Base-by-base conservation (phyloP, 1,284 basidiomycete species). In the Rhodotorula sp. region DNA sequence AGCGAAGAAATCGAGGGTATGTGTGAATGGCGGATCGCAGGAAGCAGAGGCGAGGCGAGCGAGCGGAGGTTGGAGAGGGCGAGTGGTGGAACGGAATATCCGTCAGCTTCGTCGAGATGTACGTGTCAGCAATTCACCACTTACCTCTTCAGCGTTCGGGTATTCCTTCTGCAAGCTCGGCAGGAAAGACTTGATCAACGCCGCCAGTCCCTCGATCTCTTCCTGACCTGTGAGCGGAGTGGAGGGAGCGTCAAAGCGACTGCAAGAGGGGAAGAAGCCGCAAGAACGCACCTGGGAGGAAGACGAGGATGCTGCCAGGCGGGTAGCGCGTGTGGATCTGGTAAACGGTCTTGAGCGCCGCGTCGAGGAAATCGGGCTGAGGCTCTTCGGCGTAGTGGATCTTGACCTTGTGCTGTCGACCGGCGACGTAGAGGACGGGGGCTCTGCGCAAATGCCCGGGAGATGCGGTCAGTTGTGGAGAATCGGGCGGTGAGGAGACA, bases 241-340 rank as follows among this genome's bases (percentile, higher is more conserved):
- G 2, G 22, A 50, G 10, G 30, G 10, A 52, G 24, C 28, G 44
- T 62, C 28, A 66, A 68, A 24, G 24, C 34, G 40, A 34, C n/a
- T 30, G 5, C 37, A 59, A 20, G 16, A 46, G 46, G 11, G 2
- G 40, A 1, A 16, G 28, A n/a, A n/a, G n/a, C n/a, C n/a, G n/a
- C n/a, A n/a, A n/a, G n/a, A n/a, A 78, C 78, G 56, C 76, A 85
- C 90, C 91, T 70, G 94, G 92, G 67, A 98, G 85, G 82, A 99
- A 99, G 70, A 98, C 89, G 51, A 99, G 84, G 18, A 98, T 87
- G 78, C 98, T 94, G 9, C 95, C 95, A 2, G 86, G 84, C 1
- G 89, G 87, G 2, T 54, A 55, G 72, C 87, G 85, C 13, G 86
- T 84, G 78, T 98, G 94, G 67, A 99, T 89, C 79, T 94, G 91